phyloP scores from a whole-genome alignment of 2,329 filamentous ascomycete genomes.

The Colletotrichum viniferum region DNA sequence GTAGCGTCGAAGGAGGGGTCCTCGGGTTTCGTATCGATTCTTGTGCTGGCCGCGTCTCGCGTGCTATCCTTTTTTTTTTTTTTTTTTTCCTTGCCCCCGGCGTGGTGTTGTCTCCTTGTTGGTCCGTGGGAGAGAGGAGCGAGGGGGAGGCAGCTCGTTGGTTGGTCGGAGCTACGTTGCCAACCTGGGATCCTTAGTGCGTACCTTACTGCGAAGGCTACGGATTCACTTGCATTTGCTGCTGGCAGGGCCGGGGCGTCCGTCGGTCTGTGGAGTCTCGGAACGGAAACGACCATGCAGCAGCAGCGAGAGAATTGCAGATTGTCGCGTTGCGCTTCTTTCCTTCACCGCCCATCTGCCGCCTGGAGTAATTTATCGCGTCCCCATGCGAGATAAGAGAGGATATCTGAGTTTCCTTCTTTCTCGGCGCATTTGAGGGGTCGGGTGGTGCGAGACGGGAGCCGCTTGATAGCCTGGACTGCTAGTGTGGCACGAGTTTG shows the following conservation, averaged over 20 bases:
- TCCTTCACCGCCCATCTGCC: constrained; percentile 4
- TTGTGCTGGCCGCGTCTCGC: neutral
- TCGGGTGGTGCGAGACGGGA: neutral
- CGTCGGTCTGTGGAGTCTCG: neutral
- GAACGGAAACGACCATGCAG: neutral
- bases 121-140: neutral
- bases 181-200: neutral
- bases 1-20: neutral
- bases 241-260: neutral
- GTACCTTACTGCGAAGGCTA: neutral
- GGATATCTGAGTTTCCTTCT: neutral
- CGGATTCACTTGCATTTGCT: neutral
- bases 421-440: neutral
- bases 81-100: neutral
- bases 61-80: neutral
- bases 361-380: neutral
- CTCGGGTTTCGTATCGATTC: neutral
- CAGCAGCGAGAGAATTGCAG: neutral
- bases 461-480: neutral
- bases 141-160: neutral
- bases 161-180: neutral
- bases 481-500: neutral
- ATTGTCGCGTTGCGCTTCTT: neutral
- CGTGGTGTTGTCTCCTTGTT: neutral
- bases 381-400: neutral